phyloP scores from a whole-genome alignment of 176 grass and related monocot genomes.

The Avena eriantha region DNA sequence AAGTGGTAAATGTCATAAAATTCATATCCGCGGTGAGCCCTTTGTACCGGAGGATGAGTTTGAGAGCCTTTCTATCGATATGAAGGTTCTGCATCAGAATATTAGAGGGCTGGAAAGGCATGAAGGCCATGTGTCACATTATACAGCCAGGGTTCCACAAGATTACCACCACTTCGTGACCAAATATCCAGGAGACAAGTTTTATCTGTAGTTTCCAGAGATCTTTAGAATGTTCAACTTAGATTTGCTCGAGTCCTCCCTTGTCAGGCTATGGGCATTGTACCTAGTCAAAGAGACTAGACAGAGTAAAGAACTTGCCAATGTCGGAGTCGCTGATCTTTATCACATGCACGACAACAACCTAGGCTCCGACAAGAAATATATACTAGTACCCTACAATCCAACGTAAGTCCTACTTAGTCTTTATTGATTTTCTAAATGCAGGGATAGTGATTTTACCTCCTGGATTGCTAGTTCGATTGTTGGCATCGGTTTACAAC shows the following conservation, averaged over 20 bases:
- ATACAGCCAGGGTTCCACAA: neutral
- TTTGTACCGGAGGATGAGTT: neutral
- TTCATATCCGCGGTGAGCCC: neutral
- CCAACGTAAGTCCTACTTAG: neutral
- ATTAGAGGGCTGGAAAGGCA: neutral
- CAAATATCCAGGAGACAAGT: neutral
- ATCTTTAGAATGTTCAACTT: neutral
- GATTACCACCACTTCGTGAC: neutral
- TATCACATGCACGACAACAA: neutral
- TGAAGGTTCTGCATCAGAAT: neutral
- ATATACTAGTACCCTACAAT: neutral
- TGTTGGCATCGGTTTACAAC: too few species aligned
- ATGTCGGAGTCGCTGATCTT: neutral
- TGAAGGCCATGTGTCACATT: neutral
- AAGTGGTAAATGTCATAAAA: neutral
- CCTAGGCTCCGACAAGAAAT: neutral
- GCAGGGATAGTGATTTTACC: too few species aligned
- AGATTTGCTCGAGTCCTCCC: neutral
- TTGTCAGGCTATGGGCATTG: neutral
- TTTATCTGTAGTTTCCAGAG: neutral
- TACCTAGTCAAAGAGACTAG: too few species aligned
- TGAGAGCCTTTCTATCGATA: neutral
- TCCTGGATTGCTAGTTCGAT: too few species aligned
- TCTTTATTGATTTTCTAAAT: too few species aligned
- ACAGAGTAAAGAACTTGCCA: neutral